Percentiles rank a stretch among this genome's conserved stretches.
Conservation (phyloP, 1,284 basidiomycete genomes). For the Apiotrichum mycotoxinovorans region DNA sequence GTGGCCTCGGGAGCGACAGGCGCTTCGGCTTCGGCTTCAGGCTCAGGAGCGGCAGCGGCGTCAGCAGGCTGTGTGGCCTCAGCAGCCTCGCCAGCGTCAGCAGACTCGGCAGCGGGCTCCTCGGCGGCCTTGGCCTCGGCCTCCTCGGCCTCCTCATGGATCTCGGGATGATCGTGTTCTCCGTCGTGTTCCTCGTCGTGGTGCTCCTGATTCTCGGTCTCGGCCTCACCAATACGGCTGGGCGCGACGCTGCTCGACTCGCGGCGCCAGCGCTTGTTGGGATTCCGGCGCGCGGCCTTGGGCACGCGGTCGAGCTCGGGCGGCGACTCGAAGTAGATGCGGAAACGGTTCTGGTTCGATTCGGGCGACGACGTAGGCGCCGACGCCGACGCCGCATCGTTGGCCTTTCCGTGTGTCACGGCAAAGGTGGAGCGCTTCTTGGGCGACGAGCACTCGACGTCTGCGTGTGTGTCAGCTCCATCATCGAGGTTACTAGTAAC, state of each 20-base stretch:
- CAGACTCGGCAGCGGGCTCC: constrained; percentile 25
- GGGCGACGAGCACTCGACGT: constrained; percentile 24
- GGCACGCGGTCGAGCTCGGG: constrained; percentile 47
- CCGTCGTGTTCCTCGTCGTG: constrained; percentile 43
- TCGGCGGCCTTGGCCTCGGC: constrained; percentile 45
- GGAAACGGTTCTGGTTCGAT: constrained; percentile 47
- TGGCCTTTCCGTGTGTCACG: constrained; percentile 42
- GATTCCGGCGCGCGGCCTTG: constrained; percentile 33
- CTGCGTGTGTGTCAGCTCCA: constrained; percentile 4
- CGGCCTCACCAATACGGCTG: constrained; percentile 20
- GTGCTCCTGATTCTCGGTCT: constrained; percentile 18
- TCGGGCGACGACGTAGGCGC: constrained; percentile 25
- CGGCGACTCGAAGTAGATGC: constrained; percentile 52
- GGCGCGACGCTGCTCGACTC: constrained; percentile 49
- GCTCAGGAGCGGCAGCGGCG: constrained; percentile 14
- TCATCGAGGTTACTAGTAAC: constrained; percentile 5
- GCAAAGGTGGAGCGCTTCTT: constrained; percentile 45
- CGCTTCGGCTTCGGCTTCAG: not conserved
- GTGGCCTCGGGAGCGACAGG: constrained; percentile 1
- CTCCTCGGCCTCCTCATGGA: constrained; percentile 23
- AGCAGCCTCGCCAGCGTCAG: constrained; percentile 1
- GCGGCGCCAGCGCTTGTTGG: constrained; percentile 63
- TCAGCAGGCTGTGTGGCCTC: not conserved
- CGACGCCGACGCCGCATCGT: constrained; percentile 17
- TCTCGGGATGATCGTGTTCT: constrained; percentile 21